Conservation (phyloP, 2,329 filamentous ascomycete genomes). For the Colletotrichum noveboracense region DNA sequence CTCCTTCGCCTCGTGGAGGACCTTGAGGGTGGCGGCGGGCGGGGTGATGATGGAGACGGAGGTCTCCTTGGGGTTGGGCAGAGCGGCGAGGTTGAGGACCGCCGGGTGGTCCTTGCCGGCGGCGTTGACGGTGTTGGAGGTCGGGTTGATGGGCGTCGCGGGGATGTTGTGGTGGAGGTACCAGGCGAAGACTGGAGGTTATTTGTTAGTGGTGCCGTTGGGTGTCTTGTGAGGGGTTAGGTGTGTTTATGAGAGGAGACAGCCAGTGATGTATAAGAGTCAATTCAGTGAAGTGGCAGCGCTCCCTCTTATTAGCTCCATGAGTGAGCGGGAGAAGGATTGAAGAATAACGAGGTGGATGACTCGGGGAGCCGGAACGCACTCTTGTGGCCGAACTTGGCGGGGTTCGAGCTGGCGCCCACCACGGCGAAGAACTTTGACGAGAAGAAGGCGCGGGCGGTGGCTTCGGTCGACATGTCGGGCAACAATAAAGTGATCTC, state of each 20-base stretch:
- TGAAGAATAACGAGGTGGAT: background rate
- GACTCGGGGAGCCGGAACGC: constrained; percentile 27
- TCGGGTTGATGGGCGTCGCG: constrained; percentile 85
- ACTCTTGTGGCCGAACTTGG: constrained; percentile 92
- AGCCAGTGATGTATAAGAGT: background rate
- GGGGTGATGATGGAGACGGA: constrained; percentile 88
- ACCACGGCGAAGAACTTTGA: constrained; percentile 85
- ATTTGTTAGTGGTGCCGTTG: background rate
- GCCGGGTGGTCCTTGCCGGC: constrained; percentile 62
- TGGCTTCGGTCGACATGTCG: constrained; percentile 70
- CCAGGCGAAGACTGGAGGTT: constrained; percentile 79
- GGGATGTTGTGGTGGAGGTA: constrained; percentile 79
- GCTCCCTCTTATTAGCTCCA: background rate
- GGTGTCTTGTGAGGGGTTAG: background rate
- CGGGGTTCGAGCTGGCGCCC: constrained; percentile 82
- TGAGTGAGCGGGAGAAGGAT: background rate
- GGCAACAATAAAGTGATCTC: background rate
- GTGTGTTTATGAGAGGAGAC: background rate
- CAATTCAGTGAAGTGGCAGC: background rate
- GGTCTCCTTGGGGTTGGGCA: constrained; percentile 72
- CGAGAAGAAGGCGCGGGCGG: constrained; percentile 80
- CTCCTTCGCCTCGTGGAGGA: constrained; percentile 79
- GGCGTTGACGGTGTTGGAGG: constrained; percentile 63
- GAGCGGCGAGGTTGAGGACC: constrained; percentile 66
- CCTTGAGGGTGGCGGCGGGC: constrained; percentile 74